Percentiles rank a stretch among this genome's conserved stretches.
Evolutionary conservation across 2,329 filamentous ascomycete genomes (phyloP).

Genomic region (Ophiosphaerella herpotricha): DNA sequence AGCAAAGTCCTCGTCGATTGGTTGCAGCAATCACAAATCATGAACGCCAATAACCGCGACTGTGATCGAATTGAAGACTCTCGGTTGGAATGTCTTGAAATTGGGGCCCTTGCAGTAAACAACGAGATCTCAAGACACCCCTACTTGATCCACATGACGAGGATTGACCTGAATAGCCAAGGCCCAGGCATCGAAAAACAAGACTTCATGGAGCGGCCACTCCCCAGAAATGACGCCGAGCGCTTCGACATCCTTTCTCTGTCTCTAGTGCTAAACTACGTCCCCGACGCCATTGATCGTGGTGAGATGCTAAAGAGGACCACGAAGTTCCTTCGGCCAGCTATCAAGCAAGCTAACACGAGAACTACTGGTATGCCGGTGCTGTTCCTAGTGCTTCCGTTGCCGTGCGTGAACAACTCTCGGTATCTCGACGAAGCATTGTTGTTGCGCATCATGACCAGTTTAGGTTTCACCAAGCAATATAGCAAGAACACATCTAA

Average conservation of each 20-base stretch:
- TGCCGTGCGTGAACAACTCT: conserved; percentile 87
- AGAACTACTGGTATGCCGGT: conserved; percentile 55
- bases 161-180: conserved; percentile 91
- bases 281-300: conserved; percentile 73
- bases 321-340: conserved; percentile 38
- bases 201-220: conserved; percentile 88
- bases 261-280: conserved; percentile 92
- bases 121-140: conserved; percentile 80
- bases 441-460: conserved; percentile 73
- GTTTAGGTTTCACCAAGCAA: conserved; percentile 71
- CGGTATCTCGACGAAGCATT: conserved; percentile 79
- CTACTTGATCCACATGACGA: conserved; percentile 70
- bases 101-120: conserved; percentile 81
- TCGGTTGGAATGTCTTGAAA: conserved; percentile 74
- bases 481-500: conserved; percentile 78
- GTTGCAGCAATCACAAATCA: conserved; percentile 49
- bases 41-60: conserved; percentile 16
- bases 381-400: conserved; percentile 87
- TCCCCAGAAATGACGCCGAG: conserved; percentile 66
- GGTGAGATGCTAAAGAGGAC: conserved; percentile 76
- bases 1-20: conserved; percentile 64
- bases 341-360: conserved; percentile 1
- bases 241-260: conserved; percentile 89
- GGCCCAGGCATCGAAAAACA: conserved; percentile 80
- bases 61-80: conserved; percentile 2